Base-by-base conservation (phyloP, 2,329 filamentous ascomycete species). In the Ceratocystis albifundus region DNA sequence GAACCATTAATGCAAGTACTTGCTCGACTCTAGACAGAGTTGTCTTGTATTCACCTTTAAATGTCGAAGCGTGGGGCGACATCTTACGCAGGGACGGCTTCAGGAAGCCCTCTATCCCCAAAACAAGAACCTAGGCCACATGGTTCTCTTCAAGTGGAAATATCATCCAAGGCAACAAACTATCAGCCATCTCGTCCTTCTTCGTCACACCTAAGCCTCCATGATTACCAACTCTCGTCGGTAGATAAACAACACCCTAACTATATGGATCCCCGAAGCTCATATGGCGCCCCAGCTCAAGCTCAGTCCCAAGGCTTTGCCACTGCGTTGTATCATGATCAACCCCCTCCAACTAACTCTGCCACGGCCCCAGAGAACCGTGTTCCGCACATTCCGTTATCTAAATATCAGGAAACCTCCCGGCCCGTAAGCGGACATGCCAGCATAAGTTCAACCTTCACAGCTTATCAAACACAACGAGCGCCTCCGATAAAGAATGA, bases 41-140 rank as follows among this genome's bases (percentile, higher is more conserved):
- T 36, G 25, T 22, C 36, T 3, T 59, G 55, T 10, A 59, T 59
- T 30, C 15, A 36, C 36, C 20, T 59, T 59, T 59, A 59, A 59
- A 59, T 59, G 55, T 59, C 55, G 17, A 59, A 59, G 55, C 55
- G 28, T 25, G 55, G 55, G 28, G 15, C 25, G 28, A 15, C 55
- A n/a, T 59, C 55, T 36, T 59, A 59, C 25, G 4, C 55, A 59
- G 55, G 28, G 55, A 10, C 28, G 28, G 55, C 55, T 59, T 59
- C 55, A 36, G 17, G 15, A 59, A 59, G 55, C 55, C 25, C 55
- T 32, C 22, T 36, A 32, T 59, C 55, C 28, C 55, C 55, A 28
- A 59, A 30, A 25, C 25, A n/a, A 32, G 30, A 59, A 17, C 15
- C 55, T 17, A 59, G 55, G 32, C 55, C 12, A n/a, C 28, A 59